phyloP scores from a whole-genome alignment of 2,329 filamentous ascomycete genomes.

The Dactylellina haptotyla region DNA sequence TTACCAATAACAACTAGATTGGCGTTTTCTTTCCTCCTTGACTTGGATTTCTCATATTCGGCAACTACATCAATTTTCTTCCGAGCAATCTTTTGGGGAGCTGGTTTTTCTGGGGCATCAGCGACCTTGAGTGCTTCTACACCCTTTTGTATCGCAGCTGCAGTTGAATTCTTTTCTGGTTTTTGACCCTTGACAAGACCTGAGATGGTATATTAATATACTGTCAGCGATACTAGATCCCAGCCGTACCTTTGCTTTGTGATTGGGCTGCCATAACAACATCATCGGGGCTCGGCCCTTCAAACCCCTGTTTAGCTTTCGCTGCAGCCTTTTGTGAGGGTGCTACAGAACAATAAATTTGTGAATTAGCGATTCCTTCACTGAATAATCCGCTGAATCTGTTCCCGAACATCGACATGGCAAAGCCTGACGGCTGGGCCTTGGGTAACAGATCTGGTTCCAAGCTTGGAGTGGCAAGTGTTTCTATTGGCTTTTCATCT shows the following conservation, averaged over 20 bases:
- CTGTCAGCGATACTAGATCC: neutral
- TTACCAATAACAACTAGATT: slow-evolving; percentile 93
- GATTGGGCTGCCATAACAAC: slow-evolving; percentile 84
- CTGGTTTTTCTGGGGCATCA: slow-evolving; percentile 20
- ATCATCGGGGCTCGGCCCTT: slow-evolving; percentile 90
- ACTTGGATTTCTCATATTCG: slow-evolving; percentile 78
- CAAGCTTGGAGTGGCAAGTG: neutral
- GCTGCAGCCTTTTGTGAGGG: slow-evolving; percentile 61
- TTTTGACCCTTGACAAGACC: slow-evolving; percentile 50
- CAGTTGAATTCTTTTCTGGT: slow-evolving; percentile 66
- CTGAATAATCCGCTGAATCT: slow-evolving; percentile 49
- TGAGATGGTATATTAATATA: slow-evolving; percentile 17
- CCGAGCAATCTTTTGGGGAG: slow-evolving; percentile 8
- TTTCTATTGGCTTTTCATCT: slow-evolving; percentile 12
- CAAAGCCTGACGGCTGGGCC: slow-evolving; percentile 61
- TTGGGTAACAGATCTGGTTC: slow-evolving; percentile 22
- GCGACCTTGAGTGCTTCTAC: slow-evolving; percentile 65
- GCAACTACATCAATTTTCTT: slow-evolving; percentile 87
- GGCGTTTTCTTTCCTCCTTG: slow-evolving; percentile 74
- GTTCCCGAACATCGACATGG: slow-evolving; percentile 63
- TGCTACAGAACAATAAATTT: slow-evolving; percentile 60
- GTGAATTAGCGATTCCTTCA: slow-evolving; percentile 16
- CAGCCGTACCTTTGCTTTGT: slow-evolving; percentile 60
- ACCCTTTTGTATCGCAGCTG: slow-evolving; percentile 66
- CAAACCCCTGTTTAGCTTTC: slow-evolving; percentile 72